A percentile compares a stretch with the other conserved stretches of the same genome.
Evolutionary conservation across 75 land plant genomes (phyloP).

Genomic region (Sequoiadendron giganteum): DNA sequence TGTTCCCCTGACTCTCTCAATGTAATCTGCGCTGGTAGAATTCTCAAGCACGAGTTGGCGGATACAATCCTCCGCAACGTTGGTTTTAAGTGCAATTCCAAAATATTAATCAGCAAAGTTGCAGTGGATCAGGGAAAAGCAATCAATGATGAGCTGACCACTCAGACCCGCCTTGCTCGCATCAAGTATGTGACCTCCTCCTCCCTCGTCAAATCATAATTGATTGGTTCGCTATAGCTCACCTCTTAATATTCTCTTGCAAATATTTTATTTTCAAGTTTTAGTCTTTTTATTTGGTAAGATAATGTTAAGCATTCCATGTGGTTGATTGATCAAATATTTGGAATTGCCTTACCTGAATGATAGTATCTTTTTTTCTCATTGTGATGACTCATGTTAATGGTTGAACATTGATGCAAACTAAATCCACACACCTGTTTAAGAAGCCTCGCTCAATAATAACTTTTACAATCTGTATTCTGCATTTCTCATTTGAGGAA

Average conservation of each 20-base stretch:
- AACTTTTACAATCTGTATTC: too few species aligned
- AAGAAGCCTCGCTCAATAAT: too few species aligned
- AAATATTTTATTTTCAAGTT: not conserved
- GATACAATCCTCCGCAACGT: constrained; percentile 36
- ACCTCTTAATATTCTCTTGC: not conserved
- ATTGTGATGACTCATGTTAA: too few species aligned
- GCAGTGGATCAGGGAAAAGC: constrained; percentile 44
- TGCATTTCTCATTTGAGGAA: too few species aligned
- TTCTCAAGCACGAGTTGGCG: constrained; percentile 50
- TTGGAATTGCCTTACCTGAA: too few species aligned
- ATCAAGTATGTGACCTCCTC: constrained; percentile 41
- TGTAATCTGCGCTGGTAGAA: constrained; percentile 66
- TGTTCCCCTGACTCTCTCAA: constrained; percentile 43
- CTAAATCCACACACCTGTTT: too few species aligned
- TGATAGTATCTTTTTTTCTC: too few species aligned
- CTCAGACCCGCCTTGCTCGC: constrained; percentile 66
- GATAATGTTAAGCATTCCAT: not conserved
- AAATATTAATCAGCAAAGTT: constrained; percentile 55
- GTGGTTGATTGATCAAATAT: too few species aligned
- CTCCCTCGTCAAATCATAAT: too few species aligned
- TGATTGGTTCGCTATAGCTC: not conserved
- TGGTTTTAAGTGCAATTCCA: constrained; percentile 66
- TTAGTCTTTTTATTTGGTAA: not conserved
- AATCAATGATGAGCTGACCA: constrained; percentile 25
- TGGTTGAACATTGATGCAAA: too few species aligned